Conservation (phyloP, 1,139 yeast species). For the Yamadazyma dushanensis region DNA sequence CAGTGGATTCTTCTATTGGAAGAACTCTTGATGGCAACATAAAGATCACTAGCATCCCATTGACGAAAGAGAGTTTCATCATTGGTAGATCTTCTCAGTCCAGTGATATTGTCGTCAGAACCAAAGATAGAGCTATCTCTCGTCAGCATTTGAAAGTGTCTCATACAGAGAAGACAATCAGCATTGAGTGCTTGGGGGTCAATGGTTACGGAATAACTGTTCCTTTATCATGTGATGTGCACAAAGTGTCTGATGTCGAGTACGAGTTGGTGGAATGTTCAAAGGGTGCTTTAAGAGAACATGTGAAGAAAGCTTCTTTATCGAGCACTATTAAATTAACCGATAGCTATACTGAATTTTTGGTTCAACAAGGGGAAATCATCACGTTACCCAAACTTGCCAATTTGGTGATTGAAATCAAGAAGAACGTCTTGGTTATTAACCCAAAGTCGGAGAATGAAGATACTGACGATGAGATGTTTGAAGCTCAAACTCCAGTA, state of each 20-base stretch:
- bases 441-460: slow-evolving; percentile 48
- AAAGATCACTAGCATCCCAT: slow-evolving; percentile 38
- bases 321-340: slow-evolving; percentile 44
- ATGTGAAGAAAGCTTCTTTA: not conserved
- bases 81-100: slow-evolving; percentile 70
- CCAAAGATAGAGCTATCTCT: slow-evolving; percentile 61
- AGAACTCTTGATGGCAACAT: slow-evolving; percentile 34
- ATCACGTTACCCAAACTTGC: slow-evolving; percentile 54
- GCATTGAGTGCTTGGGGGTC: slow-evolving; percentile 62
- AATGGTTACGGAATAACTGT: slow-evolving; percentile 67
- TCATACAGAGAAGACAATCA: slow-evolving; percentile 23
- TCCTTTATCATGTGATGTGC: slow-evolving; percentile 48
- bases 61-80: slow-evolving; percentile 25
- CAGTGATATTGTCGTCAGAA: slow-evolving; percentile 56
- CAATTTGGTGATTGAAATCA: slow-evolving; percentile 61
- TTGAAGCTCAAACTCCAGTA: slow-evolving; percentile 14
- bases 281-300: slow-evolving; percentile 15
- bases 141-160: slow-evolving; percentile 56
- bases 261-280: slow-evolving; percentile 25
- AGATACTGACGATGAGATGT: slow-evolving; percentile 41
- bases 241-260: slow-evolving; percentile 27
- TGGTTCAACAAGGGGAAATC: slow-evolving; percentile 53
- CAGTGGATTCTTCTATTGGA: slow-evolving; percentile 13
- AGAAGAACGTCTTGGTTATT: slow-evolving; percentile 57
- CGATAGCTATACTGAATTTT: slow-evolving; percentile 54